Evolutionary conservation across 1,284 basidiomycete genomes (phyloP).

Genomic region (Rhizopogon parksii): DNA sequence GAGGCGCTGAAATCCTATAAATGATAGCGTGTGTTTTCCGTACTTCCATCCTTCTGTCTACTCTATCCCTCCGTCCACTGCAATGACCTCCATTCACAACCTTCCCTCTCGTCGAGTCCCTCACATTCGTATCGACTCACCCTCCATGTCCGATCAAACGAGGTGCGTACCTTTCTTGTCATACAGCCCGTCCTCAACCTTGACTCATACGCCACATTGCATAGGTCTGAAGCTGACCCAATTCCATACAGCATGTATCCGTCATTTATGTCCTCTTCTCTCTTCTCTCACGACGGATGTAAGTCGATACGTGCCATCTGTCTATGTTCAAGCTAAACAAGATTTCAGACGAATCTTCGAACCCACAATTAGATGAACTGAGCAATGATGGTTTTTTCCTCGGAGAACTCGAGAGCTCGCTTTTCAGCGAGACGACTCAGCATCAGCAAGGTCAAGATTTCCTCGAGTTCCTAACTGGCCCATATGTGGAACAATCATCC

Average conservation of each 20-base stretch:
- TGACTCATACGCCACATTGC: neutral
- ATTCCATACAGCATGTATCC: neutral
- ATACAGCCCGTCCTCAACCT: neutral
- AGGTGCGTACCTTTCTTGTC: neutral
- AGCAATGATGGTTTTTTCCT: neutral
- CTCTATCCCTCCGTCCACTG: too few species aligned
- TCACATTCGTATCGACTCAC: neutral
- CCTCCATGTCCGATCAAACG: neutral
- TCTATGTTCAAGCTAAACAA: neutral
- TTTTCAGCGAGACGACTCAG: neutral
- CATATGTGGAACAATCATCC: too few species aligned
- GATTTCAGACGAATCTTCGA: neutral
- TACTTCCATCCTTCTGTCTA: too few species aligned
- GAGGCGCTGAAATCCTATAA: neutral
- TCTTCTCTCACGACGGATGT: neutral
- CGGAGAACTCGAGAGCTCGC: neutral
- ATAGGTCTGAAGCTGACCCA: neutral
- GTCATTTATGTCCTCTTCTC: neutral
- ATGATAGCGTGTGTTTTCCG: too few species aligned
- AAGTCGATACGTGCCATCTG: neutral
- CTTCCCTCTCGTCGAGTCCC: neutral
- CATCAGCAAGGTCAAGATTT: neutral
- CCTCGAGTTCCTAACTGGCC: constrained; percentile 9
- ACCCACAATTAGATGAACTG: neutral
- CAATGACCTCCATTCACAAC: neutral